Base-by-base conservation (phyloP, 2,329 filamentous ascomycete genomes). In the Blastomyces parvus region DNA sequence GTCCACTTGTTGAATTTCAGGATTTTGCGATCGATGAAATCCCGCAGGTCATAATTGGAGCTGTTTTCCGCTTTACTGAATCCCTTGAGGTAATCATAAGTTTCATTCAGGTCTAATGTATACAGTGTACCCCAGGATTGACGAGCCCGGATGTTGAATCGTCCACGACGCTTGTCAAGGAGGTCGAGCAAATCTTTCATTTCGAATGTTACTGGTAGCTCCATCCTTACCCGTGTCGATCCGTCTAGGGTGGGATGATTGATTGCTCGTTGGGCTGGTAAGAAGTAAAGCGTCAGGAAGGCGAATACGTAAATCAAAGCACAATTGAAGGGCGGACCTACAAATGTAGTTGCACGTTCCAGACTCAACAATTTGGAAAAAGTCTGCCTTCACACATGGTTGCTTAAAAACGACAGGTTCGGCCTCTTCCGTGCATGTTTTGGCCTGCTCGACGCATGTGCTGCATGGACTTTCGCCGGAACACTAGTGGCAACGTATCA, bases 331-430 rank as follows among this genome's bases (percentile, higher is more conserved):
- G 14, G 7, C 7, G 3, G 17, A 36, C 75, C 62, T 72, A 79
- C 77, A 79, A 59, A 79, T 75, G 63, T 78, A 78, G 63, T 80
- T 79, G 68, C 76, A 78, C 4, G 77, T 77, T 50, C 76, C 77
- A 50, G 74, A 76, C 64, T 78, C 74, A 30, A 79, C 74, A 60
- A 79, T 76, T 60, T 74, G 78, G 25, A 76, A 72, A 63, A 80
- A 80, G 64, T 77, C 76, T 36, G 77, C 77, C 38, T 72, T 73
- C 8, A 76, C 75, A 65, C 78, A 80, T 13, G 77, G 77, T 61
- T 78, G 76, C 60, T 77, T 74, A 62, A 77, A 72, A 22, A 77
- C 70, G 7, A 63, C 56, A 14, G 75, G 76, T 33, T 30, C 19
- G 2, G 2, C 50, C 27, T 53, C 0, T 33, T 53, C 50, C 14